Evolutionary conservation across 371 early-diverging fungal genomes (phyloP), one percentile per base, ranked within the genome.

Genomic region (Coemansia sp.): DNA sequence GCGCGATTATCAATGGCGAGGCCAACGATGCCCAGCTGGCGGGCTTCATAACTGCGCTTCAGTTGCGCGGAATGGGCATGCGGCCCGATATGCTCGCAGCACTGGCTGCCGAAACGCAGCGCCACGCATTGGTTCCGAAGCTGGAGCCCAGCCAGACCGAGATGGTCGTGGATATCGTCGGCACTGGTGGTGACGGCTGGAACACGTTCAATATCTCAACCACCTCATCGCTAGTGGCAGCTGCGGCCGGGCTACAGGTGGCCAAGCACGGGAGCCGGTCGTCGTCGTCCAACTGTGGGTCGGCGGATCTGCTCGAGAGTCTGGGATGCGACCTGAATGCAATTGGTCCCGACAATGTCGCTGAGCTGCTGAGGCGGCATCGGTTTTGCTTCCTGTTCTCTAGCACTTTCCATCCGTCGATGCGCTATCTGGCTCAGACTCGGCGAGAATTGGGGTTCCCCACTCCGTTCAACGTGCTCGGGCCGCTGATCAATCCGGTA

Each of bases 161-260:
- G 20, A 38, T 64, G 12, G 72, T 93, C 0, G 86, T 89, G 5
- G 98, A 98, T 77, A 94, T 96, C 72, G 98, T 98, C 2, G 98
- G 98, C 3, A 98, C 98, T 5, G 98, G 98, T 26, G 98, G 98
- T n/a, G 98, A 98, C 77, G 96, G 95, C 8, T 91, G 92, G 74
- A 85, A 97, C 69, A 98, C 98, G 10, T 97, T 95, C 70, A 98
- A 98, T 72, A 96, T 95, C 8, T 92, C 92, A 2, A 97, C 98
- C 0, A 91, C 97, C 0, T 86, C 95, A 5, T 90, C 91, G 20
- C 83, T 98, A 41, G 91, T 98, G 0, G 92, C 90, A 8, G 96
- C 98, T 2, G 95, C 94, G 33, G 94, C 94, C 1, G 96, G 97
- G n/a, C 84, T 86, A 63, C 85, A 83, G 67, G 91, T 98, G 41